A percentile compares a stretch with the other conserved stretches of the same genome.
Conservation (phyloP, 176 grass and related monocot species). For the Melocanna baccifera region DNA sequence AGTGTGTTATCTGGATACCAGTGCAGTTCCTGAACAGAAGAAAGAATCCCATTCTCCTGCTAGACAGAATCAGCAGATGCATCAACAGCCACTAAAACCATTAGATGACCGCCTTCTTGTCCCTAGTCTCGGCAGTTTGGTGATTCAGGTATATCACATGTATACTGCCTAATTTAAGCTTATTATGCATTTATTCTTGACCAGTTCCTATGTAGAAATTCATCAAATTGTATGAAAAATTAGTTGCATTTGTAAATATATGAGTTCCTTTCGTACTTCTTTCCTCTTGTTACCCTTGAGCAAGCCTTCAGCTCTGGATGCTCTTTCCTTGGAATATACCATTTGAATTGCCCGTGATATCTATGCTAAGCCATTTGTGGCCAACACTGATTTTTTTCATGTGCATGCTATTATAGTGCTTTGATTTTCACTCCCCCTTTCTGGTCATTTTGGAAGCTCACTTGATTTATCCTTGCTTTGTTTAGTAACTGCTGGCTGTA, state of each 20-base stretch:
- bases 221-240: background rate
- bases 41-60: slow-evolving; percentile 9
- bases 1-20: slow-evolving; percentile 11
- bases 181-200: slow-evolving; percentile 17
- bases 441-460: background rate
- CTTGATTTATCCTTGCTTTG: slow-evolving; percentile 10
- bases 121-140: slow-evolving; percentile 18
- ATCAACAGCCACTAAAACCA: slow-evolving; percentile 24
- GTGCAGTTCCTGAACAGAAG: slow-evolving; percentile 27
- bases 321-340: background rate
- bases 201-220: background rate
- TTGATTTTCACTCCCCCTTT: background rate
- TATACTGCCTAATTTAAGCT: background rate
- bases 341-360: background rate
- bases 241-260: background rate
- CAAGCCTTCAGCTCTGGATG: background rate
- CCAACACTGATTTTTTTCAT: background rate
- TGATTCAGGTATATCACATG: slow-evolving; percentile 42
- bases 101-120: slow-evolving; percentile 6
- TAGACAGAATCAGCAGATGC: slow-evolving; percentile 29
- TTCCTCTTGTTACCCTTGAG: background rate
- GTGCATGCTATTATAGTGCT: background rate
- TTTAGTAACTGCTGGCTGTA: slow-evolving; percentile 18
- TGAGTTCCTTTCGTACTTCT: background rate
- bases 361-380: background rate